phyloP scores from a whole-genome alignment of 1,139 yeast species.

The Yamadazyma jaroonii region DNA sequence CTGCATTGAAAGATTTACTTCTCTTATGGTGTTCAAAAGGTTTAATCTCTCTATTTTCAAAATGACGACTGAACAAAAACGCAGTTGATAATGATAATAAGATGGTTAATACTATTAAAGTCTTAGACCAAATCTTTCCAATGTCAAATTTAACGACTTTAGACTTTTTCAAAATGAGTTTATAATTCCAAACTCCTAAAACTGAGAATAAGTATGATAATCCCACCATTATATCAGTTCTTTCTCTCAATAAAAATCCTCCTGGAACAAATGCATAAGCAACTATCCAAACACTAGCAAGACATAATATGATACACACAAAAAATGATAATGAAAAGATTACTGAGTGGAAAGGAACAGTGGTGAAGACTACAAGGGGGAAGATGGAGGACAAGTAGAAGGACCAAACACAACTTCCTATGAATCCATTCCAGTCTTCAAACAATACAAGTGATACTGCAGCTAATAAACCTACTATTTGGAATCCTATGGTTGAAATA shows the following conservation, averaged over 20 bases:
- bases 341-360: conserved; percentile 53
- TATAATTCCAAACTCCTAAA: conserved; percentile 34
- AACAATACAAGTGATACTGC: conserved; percentile 47
- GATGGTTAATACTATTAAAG: conserved; percentile 24
- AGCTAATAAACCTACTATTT: conserved; percentile 47
- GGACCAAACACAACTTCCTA: conserved; percentile 69
- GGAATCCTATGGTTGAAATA: conserved; percentile 25
- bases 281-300: conserved; percentile 94
- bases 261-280: conserved; percentile 98
- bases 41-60: conserved; percentile 53
- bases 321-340: conserved; percentile 59
- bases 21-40: conserved; percentile 69
- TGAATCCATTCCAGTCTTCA: conserved; percentile 79
- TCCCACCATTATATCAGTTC: conserved; percentile 72
- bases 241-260: conserved; percentile 82
- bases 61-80: conserved; percentile 52
- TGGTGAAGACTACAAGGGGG: conserved; percentile 61
- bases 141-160: conserved; percentile 21
- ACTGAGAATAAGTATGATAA: conserved; percentile 44
- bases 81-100: conserved; percentile 31
- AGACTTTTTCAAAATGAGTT: conserved; percentile 21
- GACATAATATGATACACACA: conserved; percentile 51
- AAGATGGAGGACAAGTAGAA: conserved; percentile 60
- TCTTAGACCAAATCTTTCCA: conserved; percentile 22
- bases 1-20: conserved; percentile 79